phyloP scores from a whole-genome alignment of 805 yeast species.

The Myxozyma melibiosi region DNA sequence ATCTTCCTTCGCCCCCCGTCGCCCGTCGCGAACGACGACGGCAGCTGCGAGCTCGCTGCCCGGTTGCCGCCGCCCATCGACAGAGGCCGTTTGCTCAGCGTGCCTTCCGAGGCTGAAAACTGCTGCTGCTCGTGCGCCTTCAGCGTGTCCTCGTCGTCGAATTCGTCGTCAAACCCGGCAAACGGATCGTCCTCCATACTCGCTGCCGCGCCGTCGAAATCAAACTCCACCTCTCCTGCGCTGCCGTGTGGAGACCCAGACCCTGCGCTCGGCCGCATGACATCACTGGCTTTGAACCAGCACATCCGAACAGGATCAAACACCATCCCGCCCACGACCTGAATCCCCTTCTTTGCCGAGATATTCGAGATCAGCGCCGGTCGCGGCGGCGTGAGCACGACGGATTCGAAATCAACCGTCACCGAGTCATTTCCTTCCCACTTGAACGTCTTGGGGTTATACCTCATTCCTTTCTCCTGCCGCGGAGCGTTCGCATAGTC shows the following conservation, averaged over 20 bases:
- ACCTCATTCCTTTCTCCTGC: slow-evolving; percentile 49
- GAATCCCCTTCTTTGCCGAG: slow-evolving; percentile 41
- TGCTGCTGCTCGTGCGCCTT: background rate
- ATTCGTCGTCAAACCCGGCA: slow-evolving; percentile 28
- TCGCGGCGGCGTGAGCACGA: slow-evolving; percentile 40
- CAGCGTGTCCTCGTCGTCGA: slow-evolving; percentile 15
- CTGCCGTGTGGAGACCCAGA: slow-evolving; percentile 42
- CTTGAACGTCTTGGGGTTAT: slow-evolving; percentile 52
- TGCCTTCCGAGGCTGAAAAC: slow-evolving; percentile 9
- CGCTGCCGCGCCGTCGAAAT: slow-evolving; percentile 50
- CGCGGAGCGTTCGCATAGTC: slow-evolving; percentile 22
- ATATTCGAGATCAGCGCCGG: slow-evolving; percentile 42
- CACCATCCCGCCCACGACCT: slow-evolving; percentile 57
- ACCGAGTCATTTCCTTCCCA: slow-evolving; percentile 74
- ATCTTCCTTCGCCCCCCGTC: slow-evolving; percentile 1
- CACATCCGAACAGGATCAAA: slow-evolving; percentile 59
- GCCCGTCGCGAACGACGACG: background rate
- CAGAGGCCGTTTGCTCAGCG: background rate
- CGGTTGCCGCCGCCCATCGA: background rate
- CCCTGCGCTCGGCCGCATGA: slow-evolving; percentile 37
- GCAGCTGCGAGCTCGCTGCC: background rate
- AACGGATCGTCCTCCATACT: slow-evolving; percentile 42
- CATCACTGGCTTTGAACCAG: slow-evolving; percentile 54
- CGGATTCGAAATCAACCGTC: slow-evolving; percentile 52
- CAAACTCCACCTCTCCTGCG: slow-evolving; percentile 8